Evolutionary conservation across 768 basidiomycete species (phyloP).

Genomic region (Boletus subparvulus): DNA sequence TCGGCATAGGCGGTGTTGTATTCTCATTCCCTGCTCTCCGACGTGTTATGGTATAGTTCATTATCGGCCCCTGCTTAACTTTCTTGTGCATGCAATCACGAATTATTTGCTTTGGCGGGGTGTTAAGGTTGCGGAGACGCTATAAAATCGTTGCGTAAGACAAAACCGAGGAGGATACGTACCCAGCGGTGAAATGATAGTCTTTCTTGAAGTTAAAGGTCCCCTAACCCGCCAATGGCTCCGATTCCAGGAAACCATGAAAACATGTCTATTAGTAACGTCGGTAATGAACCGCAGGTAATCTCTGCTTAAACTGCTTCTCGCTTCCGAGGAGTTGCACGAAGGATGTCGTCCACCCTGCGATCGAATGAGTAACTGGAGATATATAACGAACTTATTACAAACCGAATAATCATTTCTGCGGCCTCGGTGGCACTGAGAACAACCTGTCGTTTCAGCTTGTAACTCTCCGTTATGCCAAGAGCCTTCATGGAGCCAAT

Average conservation of each 20-base stretch:
- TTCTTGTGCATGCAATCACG: too few species aligned
- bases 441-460: constrained; percentile 94
- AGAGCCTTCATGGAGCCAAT: constrained; percentile 87
- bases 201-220: not conserved
- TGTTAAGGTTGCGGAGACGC: not conserved
- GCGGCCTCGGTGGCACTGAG: constrained; percentile 93
- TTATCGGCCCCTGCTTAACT: too few species aligned
- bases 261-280: constrained; percentile 3
- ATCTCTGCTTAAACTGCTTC: constrained; percentile 59
- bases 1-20: not conserved
- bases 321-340: constrained; percentile 80
- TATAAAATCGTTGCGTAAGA: not conserved
- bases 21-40: too few species aligned
- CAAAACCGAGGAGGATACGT: not conserved
- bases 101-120: not conserved
- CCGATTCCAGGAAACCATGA: not conserved
- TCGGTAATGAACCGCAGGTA: not conserved
- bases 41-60: too few species aligned
- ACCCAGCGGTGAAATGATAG: not conserved
- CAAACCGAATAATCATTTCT: constrained; percentile 96
- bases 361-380: constrained; percentile 2
- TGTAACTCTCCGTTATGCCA: constrained; percentile 95
- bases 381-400: constrained; percentile 1
- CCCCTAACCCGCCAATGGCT: not conserved
- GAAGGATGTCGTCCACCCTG: constrained; percentile 90